Conservation (phyloP, 768 basidiomycete genomes). For the Chalciporus chontae region DNA sequence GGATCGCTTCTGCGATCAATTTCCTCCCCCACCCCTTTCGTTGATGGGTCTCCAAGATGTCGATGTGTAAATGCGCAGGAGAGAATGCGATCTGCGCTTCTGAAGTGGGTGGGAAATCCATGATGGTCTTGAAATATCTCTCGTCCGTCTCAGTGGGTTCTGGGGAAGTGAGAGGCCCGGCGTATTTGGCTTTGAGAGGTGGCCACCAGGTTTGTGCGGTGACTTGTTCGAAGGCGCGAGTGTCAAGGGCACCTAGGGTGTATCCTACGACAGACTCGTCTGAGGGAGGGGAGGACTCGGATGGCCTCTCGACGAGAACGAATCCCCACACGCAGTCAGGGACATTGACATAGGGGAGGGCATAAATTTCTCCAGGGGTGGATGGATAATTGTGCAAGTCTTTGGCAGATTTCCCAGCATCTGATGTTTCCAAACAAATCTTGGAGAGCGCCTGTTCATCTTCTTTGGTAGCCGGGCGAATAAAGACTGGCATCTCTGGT, state of each 20-base stretch:
- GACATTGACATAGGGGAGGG: slow-evolving; percentile 70
- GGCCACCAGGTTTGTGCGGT: slow-evolving; percentile 66
- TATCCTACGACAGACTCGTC: slow-evolving; percentile 63
- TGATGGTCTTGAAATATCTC: slow-evolving; percentile 35
- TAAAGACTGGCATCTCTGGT: slow-evolving; percentile 35
- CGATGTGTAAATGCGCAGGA: slow-evolving; percentile 72
- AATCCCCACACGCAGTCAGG: slow-evolving; percentile 66
- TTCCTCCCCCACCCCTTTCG: slow-evolving; percentile 67
- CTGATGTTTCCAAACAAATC: slow-evolving; percentile 73
- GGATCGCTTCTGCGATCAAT: slow-evolving; percentile 53
- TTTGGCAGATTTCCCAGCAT: slow-evolving; percentile 67
- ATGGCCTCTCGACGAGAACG: slow-evolving; percentile 54
- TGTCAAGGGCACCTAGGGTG: slow-evolving; percentile 63
- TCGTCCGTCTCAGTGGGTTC: slow-evolving; percentile 21
- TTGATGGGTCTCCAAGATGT: slow-evolving; percentile 66
- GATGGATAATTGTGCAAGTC: slow-evolving; percentile 56
- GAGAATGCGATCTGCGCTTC: slow-evolving; percentile 61
- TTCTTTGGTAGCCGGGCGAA: slow-evolving; percentile 52
- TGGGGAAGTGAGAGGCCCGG: slow-evolving; percentile 16
- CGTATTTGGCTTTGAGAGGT: slow-evolving; percentile 52
- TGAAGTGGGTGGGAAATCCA: slow-evolving; percentile 37
- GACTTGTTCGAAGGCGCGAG: slow-evolving; percentile 57
- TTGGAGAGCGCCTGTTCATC: slow-evolving; percentile 59
- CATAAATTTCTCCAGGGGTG: slow-evolving; percentile 69
- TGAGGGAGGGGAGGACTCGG: slow-evolving; percentile 18